phyloP scores from a whole-genome alignment of 306 rosid genomes.

The Adenanthera pavonina region DNA sequence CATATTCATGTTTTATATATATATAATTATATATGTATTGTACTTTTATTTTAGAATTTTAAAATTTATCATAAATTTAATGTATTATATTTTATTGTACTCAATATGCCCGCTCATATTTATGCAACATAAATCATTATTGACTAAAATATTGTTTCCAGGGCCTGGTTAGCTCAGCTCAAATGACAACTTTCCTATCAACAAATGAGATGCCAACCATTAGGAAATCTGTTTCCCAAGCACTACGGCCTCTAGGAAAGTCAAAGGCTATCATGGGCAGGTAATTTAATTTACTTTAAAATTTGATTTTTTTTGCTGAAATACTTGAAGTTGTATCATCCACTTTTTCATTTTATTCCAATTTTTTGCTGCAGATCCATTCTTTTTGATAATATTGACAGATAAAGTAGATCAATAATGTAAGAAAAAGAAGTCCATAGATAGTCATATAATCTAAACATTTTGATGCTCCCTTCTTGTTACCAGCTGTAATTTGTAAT shows the following conservation, averaged over 20 bases:
- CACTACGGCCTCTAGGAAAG: slow-evolving; percentile 66
- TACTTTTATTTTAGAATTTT: no score
- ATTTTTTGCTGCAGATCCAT: slow-evolving; percentile 25
- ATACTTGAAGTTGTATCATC: slow-evolving; percentile 10
- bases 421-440: not conserved
- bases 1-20: no score
- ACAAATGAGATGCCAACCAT: slow-evolving; percentile 89
- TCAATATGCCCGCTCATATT: no score
- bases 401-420: not conserved
- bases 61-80: no score
- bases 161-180: slow-evolving; percentile 97
- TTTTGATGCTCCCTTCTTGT: not conserved
- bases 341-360: not conserved
- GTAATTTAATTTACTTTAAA: slow-evolving; percentile 47
- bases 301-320: not conserved
- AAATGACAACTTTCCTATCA: slow-evolving; percentile 81
- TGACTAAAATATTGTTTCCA: slow-evolving; percentile 50
- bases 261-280: slow-evolving; percentile 97
- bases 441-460: not conserved
- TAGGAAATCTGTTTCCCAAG: slow-evolving; percentile 70
- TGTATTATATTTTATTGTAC: no score
- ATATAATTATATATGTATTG: no score
- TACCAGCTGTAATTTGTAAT: not conserved
- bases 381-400: not conserved
- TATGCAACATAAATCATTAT: not conserved